Evolutionary conservation across 139 green algal species (phyloP), one percentile per base, ranked within the genome.

Genomic region (Pedinophyceae sp.): DNA sequence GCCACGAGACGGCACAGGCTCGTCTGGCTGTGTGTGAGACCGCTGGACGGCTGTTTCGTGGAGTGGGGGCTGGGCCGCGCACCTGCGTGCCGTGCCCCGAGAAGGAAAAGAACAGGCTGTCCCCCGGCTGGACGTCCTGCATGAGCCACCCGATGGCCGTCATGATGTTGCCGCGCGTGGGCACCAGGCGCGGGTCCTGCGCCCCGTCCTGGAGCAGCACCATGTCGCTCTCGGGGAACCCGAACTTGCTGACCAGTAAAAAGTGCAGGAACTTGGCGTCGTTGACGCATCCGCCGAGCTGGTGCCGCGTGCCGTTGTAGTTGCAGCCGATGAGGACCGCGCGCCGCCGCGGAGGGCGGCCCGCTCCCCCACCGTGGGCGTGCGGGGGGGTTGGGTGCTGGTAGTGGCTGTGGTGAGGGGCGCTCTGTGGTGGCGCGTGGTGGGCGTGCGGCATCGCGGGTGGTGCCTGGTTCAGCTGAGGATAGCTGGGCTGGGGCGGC

Each of bases 291-390:
- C 49, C 49, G 6, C 20, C 49, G 24, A 55, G 22, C 22, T 55
- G 20, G 20, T 6, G 13, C 4, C 20, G 6, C 5, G n/a, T 30
- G 20, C 49, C 22, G 17, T 19, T 28, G 22, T 55, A 55, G 22
- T 55, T 55, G 49, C 30, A 39, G 24, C 49, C 49, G 49, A 55
- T 55, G 5, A 55, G 20, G 20, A 55, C 24, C 20, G 49, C 49
- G 20, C 27, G 25, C 10, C 46, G 13, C 46, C 46, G 13, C 46
- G n/a, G n/a, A n/a, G n/a, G n/a, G n/a, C n/a, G n/a, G n/a, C n/a
- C n/a, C n/a, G n/a, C n/a, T n/a, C n/a, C n/a, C n/a, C n/a, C n/a
- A n/a, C n/a, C n/a, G n/a, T n/a, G n/a, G n/a, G n/a, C n/a, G n/a
- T n/a, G n/a, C n/a, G n/a, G n/a, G n/a, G n/a, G n/a, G n/a, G n/a